Evolutionary conservation across 163 green algal species (phyloP), one percentile per base, ranked within the genome.

Genomic region (Prototheca wickerhamii): DNA sequence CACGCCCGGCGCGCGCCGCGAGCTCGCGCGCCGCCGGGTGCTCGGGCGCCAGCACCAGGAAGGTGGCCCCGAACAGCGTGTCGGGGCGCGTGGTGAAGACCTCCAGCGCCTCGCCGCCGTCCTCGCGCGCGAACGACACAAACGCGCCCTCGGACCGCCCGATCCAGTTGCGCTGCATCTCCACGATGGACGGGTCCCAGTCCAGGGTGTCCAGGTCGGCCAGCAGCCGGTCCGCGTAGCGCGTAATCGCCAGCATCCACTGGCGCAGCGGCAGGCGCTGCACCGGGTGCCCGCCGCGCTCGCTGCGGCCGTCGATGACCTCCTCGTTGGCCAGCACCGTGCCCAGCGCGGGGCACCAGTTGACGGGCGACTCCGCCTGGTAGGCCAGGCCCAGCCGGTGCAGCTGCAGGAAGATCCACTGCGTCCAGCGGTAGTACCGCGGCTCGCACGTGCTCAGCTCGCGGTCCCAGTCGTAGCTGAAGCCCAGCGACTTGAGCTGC

Each of bases 101-200:
- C 26, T 84, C 57, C 26, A 94, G 58, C 35, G 26, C 35, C 25
- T 53, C 61, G 59, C 30, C 26, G 58, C n/a, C 31, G 31, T 40
- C 54, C 32, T 46, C 60, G 50, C 57, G 60, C 54, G 33, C 29
- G 32, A 83, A 86, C 2, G 35, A 49, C 30, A 89, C 64, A 56
- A 67, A 52, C 30, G 77, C 80, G 17, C 90, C 92, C 80, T 97
- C 89, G 17, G 69, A 88, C 21, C 86, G 78, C 0, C 93, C 93
- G 40, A 99, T 99, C 93, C 93, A 99, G 82, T 98, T 98, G 42
- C 91, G 79, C 81, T 99, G 93, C 90, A 98, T 97, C 61, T 96
- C 89, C 78, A 98, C 97, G 76, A 98, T 95, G 70, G 73, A 88
- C 15, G 97, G 89, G 0, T 77, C 73, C 93, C 93, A 99, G 72